phyloP scores from a whole-genome alignment of 805 yeast species.

The Torulaspora gathmanii region DNA sequence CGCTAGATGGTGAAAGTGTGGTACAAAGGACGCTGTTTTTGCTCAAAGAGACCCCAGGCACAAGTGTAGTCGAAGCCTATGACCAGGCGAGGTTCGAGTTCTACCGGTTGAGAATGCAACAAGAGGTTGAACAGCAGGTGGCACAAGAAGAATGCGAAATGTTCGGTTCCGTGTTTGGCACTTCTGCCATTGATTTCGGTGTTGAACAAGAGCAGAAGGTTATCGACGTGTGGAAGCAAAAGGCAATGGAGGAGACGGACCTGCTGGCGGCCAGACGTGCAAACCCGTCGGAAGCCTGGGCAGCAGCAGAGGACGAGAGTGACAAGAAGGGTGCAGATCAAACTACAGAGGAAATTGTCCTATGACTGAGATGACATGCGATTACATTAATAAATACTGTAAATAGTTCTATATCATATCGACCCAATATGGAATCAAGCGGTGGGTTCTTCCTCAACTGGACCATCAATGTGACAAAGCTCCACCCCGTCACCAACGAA shows the following conservation, averaged over 20 bases:
- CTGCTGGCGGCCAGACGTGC: constrained; percentile 45
- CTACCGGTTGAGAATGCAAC: constrained; percentile 77
- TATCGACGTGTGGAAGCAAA: constrained; percentile 67
- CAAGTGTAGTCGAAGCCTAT: constrained; percentile 58
- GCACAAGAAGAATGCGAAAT: constrained; percentile 78
- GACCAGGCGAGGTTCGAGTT: constrained; percentile 85
- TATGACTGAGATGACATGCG: constrained; percentile 4
- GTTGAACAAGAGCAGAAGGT: constrained; percentile 64
- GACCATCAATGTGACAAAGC: constrained; percentile 21
- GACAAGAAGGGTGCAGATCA: constrained; percentile 8
- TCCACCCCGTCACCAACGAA: constrained; percentile 25
- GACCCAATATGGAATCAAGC: neutral
- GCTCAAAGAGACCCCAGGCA: constrained; percentile 35
- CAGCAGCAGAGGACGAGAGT: constrained; percentile 7
- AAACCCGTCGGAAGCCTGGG: constrained; percentile 33
- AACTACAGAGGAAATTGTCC: constrained; percentile 14
- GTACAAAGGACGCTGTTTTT: constrained; percentile 68
- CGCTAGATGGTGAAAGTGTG: constrained; percentile 84
- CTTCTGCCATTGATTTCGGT: constrained; percentile 61
- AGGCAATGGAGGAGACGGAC: constrained; percentile 63
- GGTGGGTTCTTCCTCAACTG: constrained; percentile 3
- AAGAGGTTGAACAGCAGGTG: constrained; percentile 67
- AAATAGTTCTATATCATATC: constrained; percentile 9
- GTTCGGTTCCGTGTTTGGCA: constrained; percentile 74
- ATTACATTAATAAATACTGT: constrained; percentile 10